These are phyloP conservation scores for Salix exigua DNA, from an alignment of 345 rosid genomes.

Conservation along the genomic window DNA sequence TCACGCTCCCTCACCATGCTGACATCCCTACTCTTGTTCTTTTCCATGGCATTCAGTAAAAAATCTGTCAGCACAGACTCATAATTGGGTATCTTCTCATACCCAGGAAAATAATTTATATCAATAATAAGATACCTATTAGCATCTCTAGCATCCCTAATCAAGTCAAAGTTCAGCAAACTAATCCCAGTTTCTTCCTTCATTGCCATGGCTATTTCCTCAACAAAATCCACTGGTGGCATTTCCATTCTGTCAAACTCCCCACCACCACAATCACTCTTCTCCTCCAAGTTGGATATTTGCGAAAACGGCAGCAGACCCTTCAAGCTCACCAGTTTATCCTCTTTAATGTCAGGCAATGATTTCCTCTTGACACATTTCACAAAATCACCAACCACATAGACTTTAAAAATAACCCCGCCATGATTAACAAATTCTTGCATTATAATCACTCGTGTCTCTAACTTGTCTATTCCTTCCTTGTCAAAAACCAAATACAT, in stretches of 20 bases:
- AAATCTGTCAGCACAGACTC: constrained; percentile 52
- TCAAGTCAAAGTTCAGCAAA: constrained; percentile 64
- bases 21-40: constrained; percentile 12
- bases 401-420: too few relatives aligned
- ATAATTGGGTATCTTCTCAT: constrained; percentile 56
- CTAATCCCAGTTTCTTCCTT: constrained; percentile 45
- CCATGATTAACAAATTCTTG: too few relatives aligned
- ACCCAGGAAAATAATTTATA: constrained; percentile 72
- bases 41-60: constrained; percentile 36
- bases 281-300: too few relatives aligned
- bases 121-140: constrained; percentile 52
- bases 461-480: too few relatives aligned
- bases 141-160: constrained; percentile 48
- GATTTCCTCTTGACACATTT: too few relatives aligned
- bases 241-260: constrained; percentile 42
- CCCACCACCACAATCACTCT: constrained; percentile 2
- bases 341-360: too few relatives aligned
- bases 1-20: too few relatives aligned
- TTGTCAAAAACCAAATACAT: too few relatives aligned
- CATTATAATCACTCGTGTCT: too few relatives aligned
- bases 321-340: too few relatives aligned
- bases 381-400: too few relatives aligned
- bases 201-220: constrained; percentile 43
- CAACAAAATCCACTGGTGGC: constrained; percentile 49
- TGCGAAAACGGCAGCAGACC: too few relatives aligned